Conservation (phyloP, 345 rosid species). For the Arabidopsis arenosa region DNA sequence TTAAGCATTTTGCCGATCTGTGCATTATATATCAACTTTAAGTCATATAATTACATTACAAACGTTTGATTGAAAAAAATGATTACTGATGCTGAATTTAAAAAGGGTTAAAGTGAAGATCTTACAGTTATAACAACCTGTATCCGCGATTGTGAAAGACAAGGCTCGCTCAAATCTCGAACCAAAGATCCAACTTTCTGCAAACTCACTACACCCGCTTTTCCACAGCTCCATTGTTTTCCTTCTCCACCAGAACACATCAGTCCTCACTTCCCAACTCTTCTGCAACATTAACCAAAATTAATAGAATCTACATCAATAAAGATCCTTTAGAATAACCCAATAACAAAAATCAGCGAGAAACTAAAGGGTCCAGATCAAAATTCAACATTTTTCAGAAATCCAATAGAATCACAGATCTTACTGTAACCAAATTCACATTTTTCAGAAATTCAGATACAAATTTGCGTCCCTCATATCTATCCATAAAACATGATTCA, state of each 20-base stretch:
- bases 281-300: constrained; percentile 39
- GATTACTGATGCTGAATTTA: background rate
- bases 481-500: constrained; percentile 8
- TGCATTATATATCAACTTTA: constrained; percentile 29
- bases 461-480: constrained; percentile 14
- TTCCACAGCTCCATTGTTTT: constrained; percentile 80
- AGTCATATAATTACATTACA: constrained; percentile 4
- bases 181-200: constrained; percentile 76
- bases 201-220: constrained; percentile 61
- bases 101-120: constrained; percentile 28
- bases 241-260: constrained; percentile 68
- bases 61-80: background rate
- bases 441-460: constrained; percentile 10
- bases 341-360: background rate
- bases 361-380: constrained; percentile 21
- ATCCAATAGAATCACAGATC: constrained; percentile 25
- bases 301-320: background rate
- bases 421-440: constrained; percentile 10
- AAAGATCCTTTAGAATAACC: constrained; percentile 8
- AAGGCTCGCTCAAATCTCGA: constrained; percentile 85
- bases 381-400: constrained; percentile 13
- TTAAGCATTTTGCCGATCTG: constrained; percentile 87
- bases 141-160: constrained; percentile 69
- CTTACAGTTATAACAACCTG: constrained; percentile 77
- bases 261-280: constrained; percentile 47